Conservation (phyloP, 768 basidiomycete genomes). For the Amylocystis lapponica region DNA sequence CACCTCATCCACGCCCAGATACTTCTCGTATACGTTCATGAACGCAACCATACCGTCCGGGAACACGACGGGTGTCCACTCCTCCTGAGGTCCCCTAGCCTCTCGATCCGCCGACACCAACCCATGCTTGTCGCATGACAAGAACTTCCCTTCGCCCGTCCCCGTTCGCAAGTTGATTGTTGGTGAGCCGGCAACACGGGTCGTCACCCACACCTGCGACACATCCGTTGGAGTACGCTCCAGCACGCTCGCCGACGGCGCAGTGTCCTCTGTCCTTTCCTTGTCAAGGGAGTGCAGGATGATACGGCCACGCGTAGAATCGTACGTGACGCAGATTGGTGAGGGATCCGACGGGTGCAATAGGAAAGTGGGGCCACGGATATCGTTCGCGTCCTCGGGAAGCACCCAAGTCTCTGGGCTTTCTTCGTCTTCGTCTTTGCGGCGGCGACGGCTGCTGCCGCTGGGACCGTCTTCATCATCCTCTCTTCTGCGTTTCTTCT, state of each 20-base stretch:
- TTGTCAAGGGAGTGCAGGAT: constrained; percentile 62
- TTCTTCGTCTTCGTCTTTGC: constrained; percentile 53
- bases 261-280: constrained; percentile 43
- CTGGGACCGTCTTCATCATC: constrained; percentile 40
- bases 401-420: constrained; percentile 76
- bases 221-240: constrained; percentile 76
- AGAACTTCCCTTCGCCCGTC: constrained; percentile 84
- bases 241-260: constrained; percentile 41
- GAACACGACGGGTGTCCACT: constrained; percentile 82
- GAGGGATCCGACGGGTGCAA: constrained; percentile 76
- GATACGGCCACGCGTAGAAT: constrained; percentile 67
- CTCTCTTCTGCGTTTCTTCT: constrained; percentile 76
- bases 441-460: constrained; percentile 38
- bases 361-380: constrained; percentile 86
- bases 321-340: constrained; percentile 73
- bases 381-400: constrained; percentile 63
- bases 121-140: constrained; percentile 84
- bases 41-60: constrained; percentile 86
- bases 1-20: constrained; percentile 78
- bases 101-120: constrained; percentile 81
- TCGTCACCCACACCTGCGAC: constrained; percentile 87
- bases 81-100: constrained; percentile 89
- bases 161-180: constrained; percentile 86
- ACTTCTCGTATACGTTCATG: constrained; percentile 86
- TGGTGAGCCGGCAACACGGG: constrained; percentile 75